Evolutionary conservation across 2,329 filamentous ascomycete genomes (phyloP).

Genomic region (Aquanectria penicillioides): DNA sequence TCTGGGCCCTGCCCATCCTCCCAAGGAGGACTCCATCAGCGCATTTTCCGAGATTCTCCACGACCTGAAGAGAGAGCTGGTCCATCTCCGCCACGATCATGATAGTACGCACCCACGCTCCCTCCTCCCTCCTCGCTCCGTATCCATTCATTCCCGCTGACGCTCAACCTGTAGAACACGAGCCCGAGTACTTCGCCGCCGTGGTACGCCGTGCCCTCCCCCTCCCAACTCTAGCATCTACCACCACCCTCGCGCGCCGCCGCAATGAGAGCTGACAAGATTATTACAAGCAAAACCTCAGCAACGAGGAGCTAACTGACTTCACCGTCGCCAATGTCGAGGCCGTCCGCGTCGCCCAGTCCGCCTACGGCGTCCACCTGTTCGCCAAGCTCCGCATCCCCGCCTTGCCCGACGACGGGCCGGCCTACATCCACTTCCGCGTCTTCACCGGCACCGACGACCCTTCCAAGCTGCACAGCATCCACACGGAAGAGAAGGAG

Average conservation of each 20-base stretch:
- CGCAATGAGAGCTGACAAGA: too few relatives aligned
- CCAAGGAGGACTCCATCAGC: slow-evolving; percentile 60
- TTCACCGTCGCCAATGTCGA: slow-evolving; percentile 83
- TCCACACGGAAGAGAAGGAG: slow-evolving; percentile 96
- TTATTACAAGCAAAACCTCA: slow-evolving; percentile 29
- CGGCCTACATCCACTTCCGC: slow-evolving; percentile 84
- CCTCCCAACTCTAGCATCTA: neutral
- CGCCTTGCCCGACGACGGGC: slow-evolving; percentile 60
- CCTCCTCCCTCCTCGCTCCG: neutral
- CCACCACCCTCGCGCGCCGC: too few relatives aligned
- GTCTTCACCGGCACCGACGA: slow-evolving; percentile 87
- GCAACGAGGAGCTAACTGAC: slow-evolving; percentile 89
- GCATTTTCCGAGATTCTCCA: slow-evolving; percentile 59
- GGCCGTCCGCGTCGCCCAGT: slow-evolving; percentile 91
- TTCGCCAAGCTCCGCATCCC: slow-evolving; percentile 76
- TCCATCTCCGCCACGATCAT: slow-evolving; percentile 59
- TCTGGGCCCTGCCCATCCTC: slow-evolving; percentile 57
- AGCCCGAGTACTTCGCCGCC: slow-evolving; percentile 64
- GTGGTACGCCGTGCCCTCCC: slow-evolving; percentile 45
- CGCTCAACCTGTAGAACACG: slow-evolving; percentile 56
- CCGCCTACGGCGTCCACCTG: slow-evolving; percentile 81
- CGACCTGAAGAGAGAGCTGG: slow-evolving; percentile 62
- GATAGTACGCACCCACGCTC: slow-evolving; percentile 48
- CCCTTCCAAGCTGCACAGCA: slow-evolving; percentile 83
- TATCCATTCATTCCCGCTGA: too few relatives aligned